phyloP scores from a whole-genome alignment of 768 basidiomycete species.

The Pseudohyphozyma bogoriensis region DNA sequence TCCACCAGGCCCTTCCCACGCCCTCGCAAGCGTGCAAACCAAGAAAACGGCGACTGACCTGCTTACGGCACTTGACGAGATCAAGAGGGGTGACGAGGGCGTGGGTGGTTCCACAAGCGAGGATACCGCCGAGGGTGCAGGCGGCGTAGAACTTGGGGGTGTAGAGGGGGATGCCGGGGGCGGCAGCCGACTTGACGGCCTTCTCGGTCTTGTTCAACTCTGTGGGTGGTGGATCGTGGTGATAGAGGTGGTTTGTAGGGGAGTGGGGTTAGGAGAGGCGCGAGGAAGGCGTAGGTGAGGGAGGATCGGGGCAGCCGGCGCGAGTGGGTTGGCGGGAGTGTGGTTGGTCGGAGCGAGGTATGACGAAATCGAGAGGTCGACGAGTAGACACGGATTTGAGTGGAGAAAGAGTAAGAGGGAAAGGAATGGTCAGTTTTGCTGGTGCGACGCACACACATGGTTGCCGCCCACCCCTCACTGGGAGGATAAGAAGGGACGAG shows the following conservation, averaged over 20 bases:
- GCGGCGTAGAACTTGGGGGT: constrained; percentile 44
- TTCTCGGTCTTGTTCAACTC: constrained; percentile 12
- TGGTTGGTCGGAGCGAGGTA: background rate
- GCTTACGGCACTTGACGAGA: constrained; percentile 35
- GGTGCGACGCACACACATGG: too few relatives aligned
- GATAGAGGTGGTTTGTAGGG: background rate
- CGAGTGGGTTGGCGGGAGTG: background rate
- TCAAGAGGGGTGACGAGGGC: constrained; percentile 39
- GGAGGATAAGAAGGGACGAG: too few relatives aligned
- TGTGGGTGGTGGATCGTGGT: background rate
- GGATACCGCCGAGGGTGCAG: constrained; percentile 75
- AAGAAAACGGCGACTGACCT: too few relatives aligned
- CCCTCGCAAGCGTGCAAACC: too few relatives aligned
- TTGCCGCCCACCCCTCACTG: too few relatives aligned
- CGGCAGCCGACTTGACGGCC: constrained; percentile 13
- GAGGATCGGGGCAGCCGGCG: background rate
- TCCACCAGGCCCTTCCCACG: background rate
- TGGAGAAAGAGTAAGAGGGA: background rate
- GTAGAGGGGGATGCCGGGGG: constrained; percentile 29
- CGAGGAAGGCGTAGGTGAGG: background rate
- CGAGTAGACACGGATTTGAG: background rate
- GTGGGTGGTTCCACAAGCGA: constrained; percentile 81
- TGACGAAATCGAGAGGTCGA: background rate
- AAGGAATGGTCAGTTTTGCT: background rate
- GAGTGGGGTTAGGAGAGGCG: background rate